These are phyloP conservation scores for Hypomontagnella submonticulosa DNA, from an alignment of 495 filamentous ascomycete genomes.

Conservation along the genomic window DNA sequence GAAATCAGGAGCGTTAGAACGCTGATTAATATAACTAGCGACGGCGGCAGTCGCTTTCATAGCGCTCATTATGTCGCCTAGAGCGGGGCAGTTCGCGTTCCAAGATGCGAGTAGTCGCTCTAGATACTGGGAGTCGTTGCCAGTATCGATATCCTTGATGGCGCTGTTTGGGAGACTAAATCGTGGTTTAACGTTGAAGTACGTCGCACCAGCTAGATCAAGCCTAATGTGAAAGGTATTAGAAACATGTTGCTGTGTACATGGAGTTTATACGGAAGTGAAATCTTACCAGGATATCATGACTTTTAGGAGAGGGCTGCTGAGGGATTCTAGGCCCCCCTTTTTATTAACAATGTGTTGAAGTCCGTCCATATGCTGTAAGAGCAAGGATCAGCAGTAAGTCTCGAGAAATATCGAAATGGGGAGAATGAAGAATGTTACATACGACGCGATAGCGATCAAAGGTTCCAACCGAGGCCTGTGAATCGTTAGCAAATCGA, in stretches of 20 bases:
- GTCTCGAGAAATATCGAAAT: too few relatives aligned
- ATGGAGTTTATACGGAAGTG: background rate
- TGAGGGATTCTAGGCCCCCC: constrained; percentile 37
- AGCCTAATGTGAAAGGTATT: constrained; percentile 22
- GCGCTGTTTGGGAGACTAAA: constrained; percentile 31
- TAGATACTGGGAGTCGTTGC: constrained; percentile 28
- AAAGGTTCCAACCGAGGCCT: constrained; percentile 43
- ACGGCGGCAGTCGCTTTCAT: constrained; percentile 39
- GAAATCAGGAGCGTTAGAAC: constrained; percentile 11
- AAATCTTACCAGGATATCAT: constrained; percentile 45
- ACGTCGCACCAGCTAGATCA: constrained; percentile 42
- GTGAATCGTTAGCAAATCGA: constrained; percentile 10
- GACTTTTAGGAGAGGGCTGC: constrained; percentile 35
- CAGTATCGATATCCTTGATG: constrained; percentile 30
- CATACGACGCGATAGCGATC: constrained; percentile 24
- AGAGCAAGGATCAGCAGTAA: too few relatives aligned
- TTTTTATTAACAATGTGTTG: constrained; percentile 39
- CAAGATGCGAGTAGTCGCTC: constrained; percentile 30
- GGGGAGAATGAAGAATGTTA: too few relatives aligned
- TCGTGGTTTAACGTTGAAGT: constrained; percentile 33
- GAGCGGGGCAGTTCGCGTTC: constrained; percentile 35
- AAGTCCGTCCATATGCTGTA: constrained; percentile 37
- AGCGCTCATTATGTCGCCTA: constrained; percentile 42
- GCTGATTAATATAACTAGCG: constrained; percentile 42
- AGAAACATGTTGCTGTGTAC: background rate